Evolutionary conservation across 2,329 filamentous ascomycete genomes (phyloP), one percentile per base, ranked within the genome.

Genomic region (Trichoderma endophyticum): DNA sequence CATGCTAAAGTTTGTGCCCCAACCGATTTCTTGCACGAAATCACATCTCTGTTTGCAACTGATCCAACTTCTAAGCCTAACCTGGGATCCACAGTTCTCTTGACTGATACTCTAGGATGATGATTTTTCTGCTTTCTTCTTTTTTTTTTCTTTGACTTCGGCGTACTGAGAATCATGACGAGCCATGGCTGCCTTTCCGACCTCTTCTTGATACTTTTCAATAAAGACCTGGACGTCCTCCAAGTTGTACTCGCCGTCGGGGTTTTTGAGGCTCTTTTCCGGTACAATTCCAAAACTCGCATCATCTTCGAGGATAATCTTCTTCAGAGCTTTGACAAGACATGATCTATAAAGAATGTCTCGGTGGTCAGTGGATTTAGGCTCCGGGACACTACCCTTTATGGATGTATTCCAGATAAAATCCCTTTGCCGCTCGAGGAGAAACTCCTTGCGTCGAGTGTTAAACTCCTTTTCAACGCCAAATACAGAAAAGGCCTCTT

Each of bases 401-500:
- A 86, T 85, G n/a, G 87, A 76, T 1, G 80, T 77, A 12, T 79
- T 82, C 81, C 83, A 85, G 14, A 91, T 79, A 51, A 79, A 79
- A 8, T 84, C 78, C 2, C 76, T 76, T 62, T 86, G 81, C 28
- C 80, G 79, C 67, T 85, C 79, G 1, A 79, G 72, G 11, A 81
- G 78, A 78, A 85, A 89, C 0, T 80, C 81, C 0, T 66, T 73
- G 6, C 87, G 79, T 6, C 83, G 83, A 0, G 73, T 67, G 0
- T 82, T 75, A 75, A 88, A 92, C 43, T 84, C 83, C 0, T 76
- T 66, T 14, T 80, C 78, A 4, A 85, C 80, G 28, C 79, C 79
- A 73, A 92, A 93, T 2, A 73, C 76, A 0, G 76, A 77, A 32
- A 93, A 85, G 0, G 88, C 90, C 64, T 88, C 84, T 0, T 84